Conservation (phyloP, 805 yeast genomes). For the Monosporozyma solicola region DNA sequence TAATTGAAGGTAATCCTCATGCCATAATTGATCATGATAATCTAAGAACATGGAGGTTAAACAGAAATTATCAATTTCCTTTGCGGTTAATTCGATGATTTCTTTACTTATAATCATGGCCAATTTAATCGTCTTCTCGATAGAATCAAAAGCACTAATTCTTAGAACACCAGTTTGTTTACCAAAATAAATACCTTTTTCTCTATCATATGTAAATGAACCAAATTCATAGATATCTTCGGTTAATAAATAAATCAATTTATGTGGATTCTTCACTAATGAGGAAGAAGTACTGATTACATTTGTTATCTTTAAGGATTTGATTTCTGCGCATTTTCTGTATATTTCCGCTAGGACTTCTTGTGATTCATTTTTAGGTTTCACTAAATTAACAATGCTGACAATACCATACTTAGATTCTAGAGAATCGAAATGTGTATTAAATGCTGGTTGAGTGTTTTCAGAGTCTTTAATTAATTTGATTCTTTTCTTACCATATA, state of each 20-base stretch:
- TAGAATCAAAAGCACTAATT: slow-evolving; percentile 81
- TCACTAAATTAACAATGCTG: slow-evolving; percentile 67
- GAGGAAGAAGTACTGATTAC: slow-evolving; percentile 31
- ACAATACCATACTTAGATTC: slow-evolving; percentile 74
- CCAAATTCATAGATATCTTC: slow-evolving; percentile 73
- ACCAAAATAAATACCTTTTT: slow-evolving; percentile 49
- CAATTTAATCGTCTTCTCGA: slow-evolving; percentile 79
- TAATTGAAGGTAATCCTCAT: slow-evolving; percentile 82
- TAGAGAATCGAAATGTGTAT: slow-evolving; percentile 66
- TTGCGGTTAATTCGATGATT: slow-evolving; percentile 40
- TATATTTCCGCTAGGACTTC: slow-evolving; percentile 56
- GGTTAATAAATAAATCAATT: slow-evolving; percentile 44
- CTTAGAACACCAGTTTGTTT: slow-evolving; percentile 89
- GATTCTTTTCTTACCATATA: slow-evolving; percentile 66
- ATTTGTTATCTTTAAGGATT: slow-evolving; percentile 30
- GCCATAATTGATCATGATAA: slow-evolving; percentile 79
- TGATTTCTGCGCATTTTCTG: slow-evolving; percentile 39
- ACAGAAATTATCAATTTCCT: slow-evolving; percentile 35
- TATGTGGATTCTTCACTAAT: slow-evolving; percentile 31
- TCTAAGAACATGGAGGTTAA: slow-evolving; percentile 42
- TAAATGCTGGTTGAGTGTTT: slow-evolving; percentile 81
- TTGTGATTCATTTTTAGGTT: slow-evolving; percentile 58
- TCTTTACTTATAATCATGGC: slow-evolving; percentile 59
- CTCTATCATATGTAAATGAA: slow-evolving; percentile 66
- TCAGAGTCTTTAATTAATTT: slow-evolving; percentile 69